These are phyloP conservation scores for Kuraishia molischiana DNA, from an alignment of 805 yeast species.

Conservation along the genomic window DNA sequence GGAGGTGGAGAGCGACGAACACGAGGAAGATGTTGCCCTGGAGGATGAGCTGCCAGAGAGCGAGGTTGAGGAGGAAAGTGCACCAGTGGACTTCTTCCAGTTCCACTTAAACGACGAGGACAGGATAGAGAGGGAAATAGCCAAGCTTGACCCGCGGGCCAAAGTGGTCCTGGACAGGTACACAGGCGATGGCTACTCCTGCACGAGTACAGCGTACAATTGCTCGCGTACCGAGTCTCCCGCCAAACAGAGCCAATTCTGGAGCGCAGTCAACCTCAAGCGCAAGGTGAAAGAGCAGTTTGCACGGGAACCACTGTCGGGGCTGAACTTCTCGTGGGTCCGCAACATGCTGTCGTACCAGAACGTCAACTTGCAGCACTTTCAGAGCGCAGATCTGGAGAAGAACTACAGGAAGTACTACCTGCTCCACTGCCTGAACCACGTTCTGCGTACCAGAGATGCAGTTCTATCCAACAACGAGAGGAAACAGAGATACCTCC, in stretches of 20 bases:
- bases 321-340: conserved; percentile 41
- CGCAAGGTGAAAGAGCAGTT: conserved; percentile 7
- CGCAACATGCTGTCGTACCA: conserved; percentile 64
- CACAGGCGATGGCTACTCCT: conserved; percentile 7
- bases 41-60: conserved; percentile 16
- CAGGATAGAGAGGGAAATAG: conserved; percentile 23
- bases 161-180: conserved; percentile 12
- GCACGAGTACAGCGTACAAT: conserved; percentile 9
- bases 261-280: not conserved
- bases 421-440: conserved; percentile 68
- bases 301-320: conserved; percentile 14
- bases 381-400: conserved; percentile 30
- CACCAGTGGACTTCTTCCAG: conserved; percentile 57
- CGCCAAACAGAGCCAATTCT: not conserved
- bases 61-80: not conserved
- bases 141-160: conserved; percentile 13
- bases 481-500: conserved; percentile 32
- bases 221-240: conserved; percentile 5
- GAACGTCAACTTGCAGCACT: conserved; percentile 52
- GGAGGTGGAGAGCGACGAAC: conserved; percentile 11
- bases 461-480: conserved; percentile 69
- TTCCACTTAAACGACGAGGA: conserved; percentile 56
- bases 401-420: conserved; percentile 48
- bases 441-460: conserved; percentile 80
- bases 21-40: conserved; percentile 26